Conservation (phyloP, 2,329 filamentous ascomycete species). For the Fusarium zealandicum region DNA sequence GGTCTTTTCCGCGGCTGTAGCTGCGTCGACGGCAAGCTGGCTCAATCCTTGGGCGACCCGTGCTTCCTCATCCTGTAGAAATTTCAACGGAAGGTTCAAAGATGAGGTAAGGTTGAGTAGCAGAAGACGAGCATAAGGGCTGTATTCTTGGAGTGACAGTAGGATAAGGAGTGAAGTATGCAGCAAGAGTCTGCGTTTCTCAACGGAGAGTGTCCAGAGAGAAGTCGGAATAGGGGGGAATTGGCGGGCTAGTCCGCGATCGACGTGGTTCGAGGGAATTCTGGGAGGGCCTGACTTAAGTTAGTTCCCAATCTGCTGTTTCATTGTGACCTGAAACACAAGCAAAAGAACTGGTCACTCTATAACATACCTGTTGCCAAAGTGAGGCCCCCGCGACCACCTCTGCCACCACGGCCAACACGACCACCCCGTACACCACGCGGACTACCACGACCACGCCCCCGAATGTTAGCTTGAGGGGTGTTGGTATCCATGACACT, state of each 20-base stretch:
- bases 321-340: background rate
- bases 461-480: slow-evolving; percentile 40
- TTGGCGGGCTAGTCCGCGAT: slow-evolving; percentile 56
- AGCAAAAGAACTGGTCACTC: background rate
- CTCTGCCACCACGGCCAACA: slow-evolving; percentile 45
- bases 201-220: slow-evolving; percentile 64
- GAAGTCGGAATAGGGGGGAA: slow-evolving; percentile 68
- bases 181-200: slow-evolving; percentile 71
- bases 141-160: slow-evolving; percentile 80
- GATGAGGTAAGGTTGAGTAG: slow-evolving; percentile 75
- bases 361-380: slow-evolving; percentile 48
- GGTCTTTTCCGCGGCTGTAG: slow-evolving; percentile 39
- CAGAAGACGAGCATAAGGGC: slow-evolving; percentile 74
- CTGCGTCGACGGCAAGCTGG: slow-evolving; percentile 67
- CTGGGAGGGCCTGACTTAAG: slow-evolving; percentile 47
- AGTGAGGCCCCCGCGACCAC: slow-evolving; percentile 39
- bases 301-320: slow-evolving; percentile 8
- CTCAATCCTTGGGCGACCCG: slow-evolving; percentile 78
- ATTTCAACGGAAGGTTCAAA: slow-evolving; percentile 69
- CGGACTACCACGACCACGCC: slow-evolving; percentile 47
- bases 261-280: slow-evolving; percentile 51
- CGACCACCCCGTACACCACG: slow-evolving; percentile 41
- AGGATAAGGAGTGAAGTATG: slow-evolving; percentile 76
- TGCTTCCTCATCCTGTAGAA: slow-evolving; percentile 74
- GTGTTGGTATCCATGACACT: slow-evolving; percentile 55